Conservation (phyloP, 768 basidiomycete species). For the Coprinellus aureogranulatus region DNA sequence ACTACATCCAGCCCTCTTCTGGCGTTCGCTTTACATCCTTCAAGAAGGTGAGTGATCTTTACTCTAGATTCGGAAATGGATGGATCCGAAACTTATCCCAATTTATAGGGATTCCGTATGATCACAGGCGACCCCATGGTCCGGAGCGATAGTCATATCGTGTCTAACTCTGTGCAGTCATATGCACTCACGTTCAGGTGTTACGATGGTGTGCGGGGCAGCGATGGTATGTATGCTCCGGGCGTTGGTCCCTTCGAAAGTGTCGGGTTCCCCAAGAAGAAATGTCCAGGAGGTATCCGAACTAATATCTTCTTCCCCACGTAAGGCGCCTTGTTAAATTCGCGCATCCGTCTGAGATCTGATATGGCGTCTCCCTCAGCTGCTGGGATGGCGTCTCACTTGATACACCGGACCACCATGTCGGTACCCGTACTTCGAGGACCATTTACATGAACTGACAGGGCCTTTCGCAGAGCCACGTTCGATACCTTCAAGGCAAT, state of each 20-base stretch:
- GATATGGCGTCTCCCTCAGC: neutral
- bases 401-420: constrained; percentile 8
- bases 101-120: neutral
- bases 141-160: neutral
- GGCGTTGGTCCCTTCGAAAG: constrained; percentile 4
- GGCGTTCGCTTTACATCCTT: neutral
- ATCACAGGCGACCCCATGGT: constrained; percentile 6
- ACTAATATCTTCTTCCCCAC: constrained; percentile 12
- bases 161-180: neutral
- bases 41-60: neutral
- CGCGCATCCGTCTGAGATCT: neutral
- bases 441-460: neutral
- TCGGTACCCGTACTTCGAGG: neutral
- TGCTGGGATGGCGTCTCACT: constrained; percentile 12
- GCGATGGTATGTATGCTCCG: neutral
- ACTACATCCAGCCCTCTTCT: neutral
- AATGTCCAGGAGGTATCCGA: constrained; percentile 3
- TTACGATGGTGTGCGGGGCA: neutral
- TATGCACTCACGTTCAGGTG: constrained; percentile 5
- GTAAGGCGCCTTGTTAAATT: neutral
- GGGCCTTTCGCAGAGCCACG: constrained; percentile 3
- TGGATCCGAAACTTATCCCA: too few species aligned
- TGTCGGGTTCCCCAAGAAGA: constrained; percentile 3
- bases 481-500: constrained; percentile 1
- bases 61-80: too few species aligned